Evolutionary conservation across 441 rosid genomes (phyloP).

Genomic region (Pelargonium myrrhifolium): DNA sequence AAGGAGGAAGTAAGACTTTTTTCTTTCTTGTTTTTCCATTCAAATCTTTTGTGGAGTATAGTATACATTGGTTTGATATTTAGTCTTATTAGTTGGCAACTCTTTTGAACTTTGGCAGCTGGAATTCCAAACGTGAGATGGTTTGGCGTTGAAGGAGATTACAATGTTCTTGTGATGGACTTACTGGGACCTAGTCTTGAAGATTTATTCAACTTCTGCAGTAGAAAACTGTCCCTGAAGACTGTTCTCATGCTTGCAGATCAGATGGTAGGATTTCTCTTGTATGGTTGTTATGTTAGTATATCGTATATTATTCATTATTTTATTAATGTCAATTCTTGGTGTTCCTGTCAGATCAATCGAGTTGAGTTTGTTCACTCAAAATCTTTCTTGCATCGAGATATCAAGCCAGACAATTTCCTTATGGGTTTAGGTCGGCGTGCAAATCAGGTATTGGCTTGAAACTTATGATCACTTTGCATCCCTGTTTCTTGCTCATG

Average conservation of each 20-base stretch:
- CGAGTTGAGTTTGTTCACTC: conserved; percentile 90
- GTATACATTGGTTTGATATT: not conserved
- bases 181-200: conserved; percentile 3
- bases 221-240: conserved; percentile 14
- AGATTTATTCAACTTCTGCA: not conserved
- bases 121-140: conserved; percentile 1
- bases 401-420: conserved; percentile 96
- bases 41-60: no score
- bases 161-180: conserved; percentile 1
- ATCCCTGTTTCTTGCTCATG: conserved; percentile 6
- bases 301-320: conserved; percentile 8
- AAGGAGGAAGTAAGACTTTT: not conserved
- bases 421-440: conserved; percentile 98
- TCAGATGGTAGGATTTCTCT: conserved; percentile 16
- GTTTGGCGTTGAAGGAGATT: conserved; percentile 2
- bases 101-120: not conserved
- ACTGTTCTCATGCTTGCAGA: conserved; percentile 16
- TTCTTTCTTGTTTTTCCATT: no score
- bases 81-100: not conserved
- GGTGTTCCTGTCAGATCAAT: conserved; percentile 55
- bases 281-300: not conserved
- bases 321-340: not conserved
- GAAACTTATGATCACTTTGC: no score
- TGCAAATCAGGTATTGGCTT: conserved; percentile 68
- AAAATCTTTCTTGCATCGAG: conserved; percentile 93